These are phyloP conservation scores for Talinum fruticosum DNA, from an alignment of 148 eudicot species.

Conservation along the genomic window DNA sequence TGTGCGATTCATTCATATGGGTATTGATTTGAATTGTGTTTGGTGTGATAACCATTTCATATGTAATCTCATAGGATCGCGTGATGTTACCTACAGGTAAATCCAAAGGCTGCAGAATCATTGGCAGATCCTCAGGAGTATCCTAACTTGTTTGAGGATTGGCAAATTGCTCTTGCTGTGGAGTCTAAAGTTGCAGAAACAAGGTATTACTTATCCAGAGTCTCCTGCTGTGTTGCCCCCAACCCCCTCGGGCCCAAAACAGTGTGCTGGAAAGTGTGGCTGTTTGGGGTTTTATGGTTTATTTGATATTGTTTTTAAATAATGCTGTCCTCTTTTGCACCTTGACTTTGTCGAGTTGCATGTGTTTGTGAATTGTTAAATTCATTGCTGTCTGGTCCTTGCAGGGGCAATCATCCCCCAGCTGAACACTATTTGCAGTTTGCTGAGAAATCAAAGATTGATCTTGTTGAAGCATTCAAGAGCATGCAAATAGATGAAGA, in stretches of 20 bases:
- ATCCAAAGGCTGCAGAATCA: constrained; percentile 93
- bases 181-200: constrained; percentile 80
- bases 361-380: not conserved
- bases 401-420: constrained; percentile 72
- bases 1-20: not conserved
- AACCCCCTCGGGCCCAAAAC: not conserved
- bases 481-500: constrained; percentile 80
- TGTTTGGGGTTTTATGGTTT: no score
- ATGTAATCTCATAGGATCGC: constrained; percentile 8
- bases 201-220: constrained; percentile 42
- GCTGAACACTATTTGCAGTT: constrained; percentile 73
- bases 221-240: not conserved
- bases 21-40: not conserved
- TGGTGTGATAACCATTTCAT: not conserved
- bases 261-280: not conserved
- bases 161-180: constrained; percentile 93
- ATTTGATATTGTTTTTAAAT: not conserved
- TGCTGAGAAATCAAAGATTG: constrained; percentile 65
- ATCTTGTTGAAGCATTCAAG: constrained; percentile 85
- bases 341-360: not conserved
- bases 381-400: constrained; percentile 21
- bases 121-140: constrained; percentile 96
- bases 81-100: constrained; percentile 45
- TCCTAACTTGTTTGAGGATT: constrained; percentile 88
- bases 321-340: not conserved